These are phyloP conservation scores for Brasenia schreberi DNA, from an alignment of 164 flowering plant genomes.

Conservation along the genomic window DNA sequence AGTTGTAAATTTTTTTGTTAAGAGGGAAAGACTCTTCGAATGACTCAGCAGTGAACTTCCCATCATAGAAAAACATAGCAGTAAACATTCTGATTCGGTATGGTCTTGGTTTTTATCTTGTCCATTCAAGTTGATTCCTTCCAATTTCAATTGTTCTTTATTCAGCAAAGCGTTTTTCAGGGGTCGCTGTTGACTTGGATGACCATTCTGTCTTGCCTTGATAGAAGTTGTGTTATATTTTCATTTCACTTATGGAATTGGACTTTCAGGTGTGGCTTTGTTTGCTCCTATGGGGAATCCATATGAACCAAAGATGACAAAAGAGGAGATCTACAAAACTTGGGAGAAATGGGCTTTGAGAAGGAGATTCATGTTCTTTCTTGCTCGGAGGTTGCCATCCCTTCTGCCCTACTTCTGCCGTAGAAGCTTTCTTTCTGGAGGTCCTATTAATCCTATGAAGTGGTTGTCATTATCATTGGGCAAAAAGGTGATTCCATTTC, in stretches of 20 bases:
- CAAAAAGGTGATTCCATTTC: constrained; percentile 30
- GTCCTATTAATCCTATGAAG: constrained; percentile 54
- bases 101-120: too few species aligned
- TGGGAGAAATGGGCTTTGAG: constrained; percentile 70
- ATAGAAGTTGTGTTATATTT: too few species aligned
- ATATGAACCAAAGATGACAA: constrained; percentile 74
- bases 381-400: constrained; percentile 68
- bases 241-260: not conserved
- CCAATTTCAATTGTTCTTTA: too few species aligned
- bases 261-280: constrained; percentile 70
- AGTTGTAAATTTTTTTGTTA: too few species aligned
- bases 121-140: too few species aligned
- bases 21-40: too few species aligned
- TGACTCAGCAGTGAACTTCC: too few species aligned
- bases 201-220: too few species aligned
- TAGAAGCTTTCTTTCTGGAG: constrained; percentile 68
- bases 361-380: constrained; percentile 52
- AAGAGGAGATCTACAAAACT: constrained; percentile 52
- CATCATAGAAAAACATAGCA: too few species aligned
- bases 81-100: too few species aligned
- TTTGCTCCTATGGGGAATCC: constrained; percentile 84
- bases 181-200: too few species aligned
- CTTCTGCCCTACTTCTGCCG: constrained; percentile 54
- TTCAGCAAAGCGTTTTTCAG: too few species aligned
- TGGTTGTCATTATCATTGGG: constrained; percentile 61